phyloP scores from a whole-genome alignment of 805 yeast genomes.

The Kodamaea laetipori region DNA sequence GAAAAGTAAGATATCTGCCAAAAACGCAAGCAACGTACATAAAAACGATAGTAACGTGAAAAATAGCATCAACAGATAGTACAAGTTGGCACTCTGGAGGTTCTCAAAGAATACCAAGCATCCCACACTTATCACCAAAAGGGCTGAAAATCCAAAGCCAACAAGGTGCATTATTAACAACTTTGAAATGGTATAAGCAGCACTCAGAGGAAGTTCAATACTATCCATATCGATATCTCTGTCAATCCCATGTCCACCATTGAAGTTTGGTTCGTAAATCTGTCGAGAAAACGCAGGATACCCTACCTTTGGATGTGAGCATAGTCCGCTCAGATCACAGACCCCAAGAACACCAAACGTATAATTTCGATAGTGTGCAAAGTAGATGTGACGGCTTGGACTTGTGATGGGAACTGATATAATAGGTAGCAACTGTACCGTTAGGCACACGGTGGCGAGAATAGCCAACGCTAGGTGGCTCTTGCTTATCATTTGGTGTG shows the following conservation, averaged over 20 bases:
- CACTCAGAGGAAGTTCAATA: conserved; percentile 42
- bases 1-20: conserved; percentile 81
- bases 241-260: conserved; percentile 6
- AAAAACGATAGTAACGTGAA: conserved; percentile 71
- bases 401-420: conserved; percentile 42
- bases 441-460: conserved; percentile 33
- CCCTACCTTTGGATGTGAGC: conserved; percentile 41
- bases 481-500: conserved; percentile 20
- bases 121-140: conserved; percentile 20
- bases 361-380: conserved; percentile 34
- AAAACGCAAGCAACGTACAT: conserved; percentile 67
- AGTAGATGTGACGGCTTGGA: conserved; percentile 25
- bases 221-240: conserved; percentile 20
- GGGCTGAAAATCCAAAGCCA: conserved; percentile 34
- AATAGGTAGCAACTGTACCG: conserved; percentile 42
- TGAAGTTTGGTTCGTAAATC: conserved; percentile 14
- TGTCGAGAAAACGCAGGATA: conserved; percentile 30
- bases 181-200: conserved; percentile 42
- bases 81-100: conserved; percentile 19
- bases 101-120: conserved; percentile 5
- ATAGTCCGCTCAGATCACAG: conserved; percentile 32
- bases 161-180: conserved; percentile 44
- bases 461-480: conserved; percentile 31
- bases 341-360: conserved; percentile 49
- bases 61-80: conserved; percentile 53